Conservation (phyloP, 1,284 basidiomycete genomes). For the Ganoderma sp. region DNA sequence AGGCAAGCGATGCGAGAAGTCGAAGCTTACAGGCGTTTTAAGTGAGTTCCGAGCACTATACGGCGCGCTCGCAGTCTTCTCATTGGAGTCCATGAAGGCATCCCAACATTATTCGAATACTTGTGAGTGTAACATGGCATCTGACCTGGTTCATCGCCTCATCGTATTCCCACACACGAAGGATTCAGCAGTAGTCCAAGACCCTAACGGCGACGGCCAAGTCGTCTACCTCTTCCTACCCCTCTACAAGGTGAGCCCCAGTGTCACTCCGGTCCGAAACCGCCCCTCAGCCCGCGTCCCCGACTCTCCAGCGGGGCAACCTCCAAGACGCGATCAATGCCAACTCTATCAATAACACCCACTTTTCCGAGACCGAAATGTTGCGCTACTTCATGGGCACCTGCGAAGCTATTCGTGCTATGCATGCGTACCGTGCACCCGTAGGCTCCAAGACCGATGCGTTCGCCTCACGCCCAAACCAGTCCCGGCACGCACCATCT, state of each 20-base stretch:
- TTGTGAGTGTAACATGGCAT: constrained; percentile 51
- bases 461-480: constrained; percentile 38
- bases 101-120: constrained; percentile 87
- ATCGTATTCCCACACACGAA: constrained; percentile 36
- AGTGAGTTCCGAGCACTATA: constrained; percentile 54
- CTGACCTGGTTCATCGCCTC: not conserved
- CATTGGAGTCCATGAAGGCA: constrained; percentile 55
- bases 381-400: constrained; percentile 91
- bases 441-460: constrained; percentile 44
- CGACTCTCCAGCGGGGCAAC: constrained; percentile 72
- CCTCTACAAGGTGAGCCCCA: constrained; percentile 70
- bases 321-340: constrained; percentile 94
- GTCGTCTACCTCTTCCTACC: constrained; percentile 95
- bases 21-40: constrained; percentile 90
- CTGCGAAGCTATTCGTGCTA: constrained; percentile 90
- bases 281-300: constrained; percentile 19
- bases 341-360: constrained; percentile 82
- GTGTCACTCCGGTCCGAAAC: constrained; percentile 19
- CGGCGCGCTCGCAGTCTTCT: constrained; percentile 11
- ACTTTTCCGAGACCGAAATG: constrained; percentile 89
- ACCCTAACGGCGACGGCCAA: constrained; percentile 90
- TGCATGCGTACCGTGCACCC: constrained; percentile 83
- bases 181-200: constrained; percentile 95
- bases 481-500: constrained; percentile 35
- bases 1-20: constrained; percentile 89